These are phyloP conservation scores for Suillus brevipes DNA, from an alignment of 768 basidiomycete species.

Conservation along the genomic window DNA sequence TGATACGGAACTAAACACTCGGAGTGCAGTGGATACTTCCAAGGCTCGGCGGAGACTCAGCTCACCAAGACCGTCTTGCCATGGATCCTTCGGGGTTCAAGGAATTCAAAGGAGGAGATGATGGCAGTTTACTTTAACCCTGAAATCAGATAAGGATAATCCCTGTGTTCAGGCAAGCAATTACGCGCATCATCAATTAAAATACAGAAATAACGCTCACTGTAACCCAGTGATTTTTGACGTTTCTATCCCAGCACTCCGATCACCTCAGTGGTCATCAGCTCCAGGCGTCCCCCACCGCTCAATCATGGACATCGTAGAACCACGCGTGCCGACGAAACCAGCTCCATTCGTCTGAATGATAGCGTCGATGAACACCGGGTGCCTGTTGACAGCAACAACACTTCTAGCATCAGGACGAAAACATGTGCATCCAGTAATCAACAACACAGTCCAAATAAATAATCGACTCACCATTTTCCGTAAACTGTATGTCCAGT, in stretches of 20 bases:
- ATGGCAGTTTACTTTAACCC: not conserved
- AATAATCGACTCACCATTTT: too few relatives aligned
- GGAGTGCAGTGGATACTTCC: too few relatives aligned
- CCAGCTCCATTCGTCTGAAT: constrained; percentile 67
- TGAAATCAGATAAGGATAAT: not conserved
- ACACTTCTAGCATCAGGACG: not conserved
- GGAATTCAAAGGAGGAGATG: not conserved
- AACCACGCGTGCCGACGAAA: constrained; percentile 70
- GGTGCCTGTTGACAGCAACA: constrained; percentile 49
- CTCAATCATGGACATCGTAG: constrained; percentile 68
- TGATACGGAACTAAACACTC: too few relatives aligned
- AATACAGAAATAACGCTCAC: not conserved
- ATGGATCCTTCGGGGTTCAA: not conserved
- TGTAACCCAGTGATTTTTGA: not conserved
- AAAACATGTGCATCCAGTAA: too few relatives aligned
- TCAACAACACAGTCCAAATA: too few relatives aligned
- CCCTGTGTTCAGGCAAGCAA: too few relatives aligned
- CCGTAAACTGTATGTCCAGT: too few relatives aligned
- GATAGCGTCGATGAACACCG: constrained; percentile 63
- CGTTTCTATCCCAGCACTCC: not conserved
- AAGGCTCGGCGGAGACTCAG: too few relatives aligned
- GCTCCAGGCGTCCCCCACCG: constrained; percentile 58
- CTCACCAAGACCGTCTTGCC: too few relatives aligned
- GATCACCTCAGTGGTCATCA: constrained; percentile 48
- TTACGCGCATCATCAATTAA: not conserved